These are phyloP conservation scores for Abrus precatorius DNA, from an alignment of 306 rosid species.

Conservation along the genomic window DNA sequence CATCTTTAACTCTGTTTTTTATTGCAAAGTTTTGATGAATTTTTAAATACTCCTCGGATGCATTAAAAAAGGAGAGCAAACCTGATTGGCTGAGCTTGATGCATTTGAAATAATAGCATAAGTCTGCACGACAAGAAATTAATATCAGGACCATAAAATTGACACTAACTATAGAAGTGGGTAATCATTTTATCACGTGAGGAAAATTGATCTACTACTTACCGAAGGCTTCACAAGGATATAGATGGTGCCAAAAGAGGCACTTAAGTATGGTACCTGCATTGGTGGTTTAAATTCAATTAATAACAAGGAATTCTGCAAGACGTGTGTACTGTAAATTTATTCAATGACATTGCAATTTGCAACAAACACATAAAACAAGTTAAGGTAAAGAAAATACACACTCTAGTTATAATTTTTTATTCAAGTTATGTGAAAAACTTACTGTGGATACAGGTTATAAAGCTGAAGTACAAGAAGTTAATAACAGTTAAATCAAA, in stretches of 20 bases:
- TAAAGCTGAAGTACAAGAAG: background rate
- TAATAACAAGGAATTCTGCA: slow-evolving; percentile 32
- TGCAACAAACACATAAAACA: slow-evolving; percentile 1
- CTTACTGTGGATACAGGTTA: slow-evolving; percentile 14
- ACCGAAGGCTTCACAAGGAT: slow-evolving; percentile 83
- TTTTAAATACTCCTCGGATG: background rate
- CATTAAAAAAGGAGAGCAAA: slow-evolving; percentile 36
- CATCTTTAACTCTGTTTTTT: background rate
- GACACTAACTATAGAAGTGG: background rate
- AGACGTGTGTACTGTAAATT: background rate
- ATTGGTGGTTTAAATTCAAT: slow-evolving; percentile 35
- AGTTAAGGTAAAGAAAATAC: background rate
- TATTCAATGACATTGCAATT: background rate
- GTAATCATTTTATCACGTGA: background rate
- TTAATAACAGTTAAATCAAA: background rate
- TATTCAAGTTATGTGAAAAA: background rate
- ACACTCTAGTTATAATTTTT: background rate
- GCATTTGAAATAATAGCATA: slow-evolving; percentile 83
- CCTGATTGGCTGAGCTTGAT: slow-evolving; percentile 81
- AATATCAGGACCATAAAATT: slow-evolving; percentile 36
- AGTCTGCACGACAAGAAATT: slow-evolving; percentile 62
- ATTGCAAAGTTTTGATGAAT: background rate
- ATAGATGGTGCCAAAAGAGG: slow-evolving; percentile 71
- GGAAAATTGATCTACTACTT: slow-evolving; percentile 48
- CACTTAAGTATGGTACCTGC: slow-evolving; percentile 85